Evolutionary conservation across 371 early-diverging fungal genomes (phyloP), one percentile per base, ranked within the genome.

Genomic region (Dichotomocladium elegans): DNA sequence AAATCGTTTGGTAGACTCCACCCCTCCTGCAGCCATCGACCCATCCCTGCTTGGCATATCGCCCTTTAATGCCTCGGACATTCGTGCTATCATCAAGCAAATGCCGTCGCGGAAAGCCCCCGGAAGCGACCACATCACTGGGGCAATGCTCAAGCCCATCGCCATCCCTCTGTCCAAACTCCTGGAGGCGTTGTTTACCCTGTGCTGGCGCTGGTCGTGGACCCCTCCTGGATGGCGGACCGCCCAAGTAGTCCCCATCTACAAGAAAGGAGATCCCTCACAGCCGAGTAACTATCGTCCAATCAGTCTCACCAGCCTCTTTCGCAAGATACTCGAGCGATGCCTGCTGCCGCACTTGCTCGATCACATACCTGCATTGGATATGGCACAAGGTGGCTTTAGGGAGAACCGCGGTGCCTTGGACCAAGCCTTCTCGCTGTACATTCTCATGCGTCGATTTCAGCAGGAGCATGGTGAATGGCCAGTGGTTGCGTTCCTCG

Each of bases 341-440:
- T 55, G 55, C 51, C 37, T 58, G 3, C 11, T 47, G 3, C 45
- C 51, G 1, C 4, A 37, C 0, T 55, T 58, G 11, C 41, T 15
- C 9, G 11, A 15, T 42, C 25, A 8, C 26, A 53, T 15, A 0
- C 58, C 47, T 1, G 12, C 31, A 1, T 46, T 61, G 3, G 59
- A 66, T 19, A 44, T 54, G 4, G 61, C 49, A 1, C 66, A 66
- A 43, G 62, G 60, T 12, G 54, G 58, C 0, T 66, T 66, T 42
- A 50, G 57, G 2, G 47, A 33, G 4, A 0, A 22, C 1, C 44
- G 63, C 14, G 35, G 63, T n/a, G 30, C 63, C 1, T 34, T 67
- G 0, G 63, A 63, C 26, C 61, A 63, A 48, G 63, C 55, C 1
- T 50, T 63, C 0, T 54, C 50, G 17, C 59, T 68, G 0, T 40